phyloP scores from a whole-genome alignment of 345 rosid species.

The Eucalyptus polyanthemos region DNA sequence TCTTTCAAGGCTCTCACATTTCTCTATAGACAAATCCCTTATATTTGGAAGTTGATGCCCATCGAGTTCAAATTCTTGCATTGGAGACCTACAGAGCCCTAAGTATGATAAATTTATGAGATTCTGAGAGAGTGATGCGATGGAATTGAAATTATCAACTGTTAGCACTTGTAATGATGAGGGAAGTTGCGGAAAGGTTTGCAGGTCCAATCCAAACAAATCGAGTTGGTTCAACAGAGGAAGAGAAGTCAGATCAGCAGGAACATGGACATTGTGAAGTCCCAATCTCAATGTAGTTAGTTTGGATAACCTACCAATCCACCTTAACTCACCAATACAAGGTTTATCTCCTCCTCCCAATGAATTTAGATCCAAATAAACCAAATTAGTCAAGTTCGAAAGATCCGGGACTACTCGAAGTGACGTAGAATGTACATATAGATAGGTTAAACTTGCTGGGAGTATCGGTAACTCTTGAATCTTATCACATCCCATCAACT shows the following conservation, averaged over 20 bases:
- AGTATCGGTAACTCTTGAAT: not conserved
- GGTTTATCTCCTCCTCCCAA: not conserved
- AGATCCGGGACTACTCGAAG: not conserved
- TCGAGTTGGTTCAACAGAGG: rapidly evolving
- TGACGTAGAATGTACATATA: rapidly evolving
- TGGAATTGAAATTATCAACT: not conserved
- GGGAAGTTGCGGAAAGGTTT: not conserved
- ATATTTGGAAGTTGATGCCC: not conserved
- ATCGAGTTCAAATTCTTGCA: not conserved
- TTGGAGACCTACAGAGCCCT: rapidly evolving
- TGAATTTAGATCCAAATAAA: not conserved
- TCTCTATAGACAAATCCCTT: rapidly evolving
- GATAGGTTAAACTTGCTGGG: not conserved
- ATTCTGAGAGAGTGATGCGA: not conserved
- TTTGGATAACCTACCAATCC: not conserved
- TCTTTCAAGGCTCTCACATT: rapidly evolving
- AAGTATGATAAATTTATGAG: not conserved
- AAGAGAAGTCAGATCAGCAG: not conserved
- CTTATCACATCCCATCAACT: not conserved
- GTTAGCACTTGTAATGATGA: rapidly evolving
- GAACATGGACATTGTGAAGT: not conserved
- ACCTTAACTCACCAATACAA: not conserved
- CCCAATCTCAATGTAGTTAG: not conserved
- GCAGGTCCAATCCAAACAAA: not conserved
- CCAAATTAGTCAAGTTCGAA: not conserved